These are phyloP conservation scores for Nakazawaea laoshanensis DNA, from an alignment of 805 yeast species.

Conservation along the genomic window DNA sequence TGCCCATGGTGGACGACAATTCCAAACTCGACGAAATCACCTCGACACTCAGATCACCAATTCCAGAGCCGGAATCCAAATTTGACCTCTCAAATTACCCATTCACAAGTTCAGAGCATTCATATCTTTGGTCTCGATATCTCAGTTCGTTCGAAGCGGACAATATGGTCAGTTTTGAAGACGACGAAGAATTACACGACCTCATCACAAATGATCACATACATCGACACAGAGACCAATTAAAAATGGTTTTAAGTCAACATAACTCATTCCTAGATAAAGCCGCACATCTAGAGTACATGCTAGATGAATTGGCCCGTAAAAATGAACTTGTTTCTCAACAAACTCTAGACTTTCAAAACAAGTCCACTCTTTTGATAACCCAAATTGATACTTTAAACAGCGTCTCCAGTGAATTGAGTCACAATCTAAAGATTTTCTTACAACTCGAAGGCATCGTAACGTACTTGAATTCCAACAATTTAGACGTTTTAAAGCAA, in stretches of 20 bases:
- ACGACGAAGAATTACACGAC: slow-evolving; percentile 29
- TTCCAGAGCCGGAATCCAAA: neutral
- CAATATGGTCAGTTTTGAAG: slow-evolving; percentile 28
- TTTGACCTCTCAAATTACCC: slow-evolving; percentile 20
- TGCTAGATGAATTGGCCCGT: slow-evolving; percentile 37
- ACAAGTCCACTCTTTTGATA: slow-evolving; percentile 42
- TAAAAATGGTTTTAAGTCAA: slow-evolving; percentile 18
- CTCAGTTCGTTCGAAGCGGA: slow-evolving; percentile 32
- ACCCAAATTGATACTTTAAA: slow-evolving; percentile 34
- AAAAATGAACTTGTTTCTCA: slow-evolving; percentile 50
- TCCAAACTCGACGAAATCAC: slow-evolving; percentile 5
- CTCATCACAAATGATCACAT: slow-evolving; percentile 25
- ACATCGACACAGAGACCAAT: slow-evolving; percentile 27
- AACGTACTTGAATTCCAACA: slow-evolving; percentile 54
- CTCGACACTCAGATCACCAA: slow-evolving; percentile 7
- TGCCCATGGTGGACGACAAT: slow-evolving; percentile 30
- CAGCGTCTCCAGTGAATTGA: slow-evolving; percentile 34
- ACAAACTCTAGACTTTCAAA: slow-evolving; percentile 59
- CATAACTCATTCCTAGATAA: slow-evolving; percentile 32
- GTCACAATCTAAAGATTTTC: slow-evolving; percentile 46
- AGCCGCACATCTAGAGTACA: slow-evolving; percentile 33
- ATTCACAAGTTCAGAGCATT: slow-evolving; percentile 28
- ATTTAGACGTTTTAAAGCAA: slow-evolving; percentile 56
- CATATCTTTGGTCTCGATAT: slow-evolving; percentile 24
- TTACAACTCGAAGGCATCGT: slow-evolving; percentile 67